Base-by-base conservation (phyloP, 495 filamentous ascomycete genomes). In the Aspergillus indologenus region DNA sequence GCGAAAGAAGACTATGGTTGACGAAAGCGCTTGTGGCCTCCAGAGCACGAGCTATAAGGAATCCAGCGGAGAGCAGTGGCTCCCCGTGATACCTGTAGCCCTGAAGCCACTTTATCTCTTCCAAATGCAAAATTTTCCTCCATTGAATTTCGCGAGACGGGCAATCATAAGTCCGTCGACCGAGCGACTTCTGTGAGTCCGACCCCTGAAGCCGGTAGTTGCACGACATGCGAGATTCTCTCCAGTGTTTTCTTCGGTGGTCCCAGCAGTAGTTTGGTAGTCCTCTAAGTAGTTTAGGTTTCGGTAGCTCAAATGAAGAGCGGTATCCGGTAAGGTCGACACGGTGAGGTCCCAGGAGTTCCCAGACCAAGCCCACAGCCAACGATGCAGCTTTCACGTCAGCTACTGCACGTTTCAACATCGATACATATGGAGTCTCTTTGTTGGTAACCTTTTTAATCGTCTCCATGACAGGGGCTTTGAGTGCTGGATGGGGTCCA, bases 21-120 rank as follows among this genome's bases (percentile, higher is more conserved):
- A 57, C 51, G 20, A 65, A 29, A 2, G n/a, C 18, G 21, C 20
- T 21, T 1, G 65, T 45, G 2, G 81, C 77, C 57, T 90, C 86
- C 0, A 86, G 50, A 1, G 80, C 83, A 71, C 83, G 83, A 3
- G 77, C 70, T 24, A 85, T 61, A 56, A 82, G 88, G 0, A 78
- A 82, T 7, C 84, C 79, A 52, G 78, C 82, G n/a, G 88, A 87
- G 58, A 86, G 86, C 0, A 90, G 66, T 1, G 68, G 59, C 54
- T 80, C 69, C 0, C 68, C 63, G 29, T 79, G 72, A 0, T 81
- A 44, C n/a, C 65, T 49, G 42, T 82, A 78, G n/a, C n/a, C n/a
- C n/a, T n/a, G n/a, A n/a, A n/a, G n/a, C n/a, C n/a, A n/a, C n/a
- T n/a, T n/a, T n/a, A n/a, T n/a, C n/a, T n/a, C n/a, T n/a, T n/a